phyloP scores from a whole-genome alignment of 345 rosid species.

The Isatis tinctoria region DNA sequence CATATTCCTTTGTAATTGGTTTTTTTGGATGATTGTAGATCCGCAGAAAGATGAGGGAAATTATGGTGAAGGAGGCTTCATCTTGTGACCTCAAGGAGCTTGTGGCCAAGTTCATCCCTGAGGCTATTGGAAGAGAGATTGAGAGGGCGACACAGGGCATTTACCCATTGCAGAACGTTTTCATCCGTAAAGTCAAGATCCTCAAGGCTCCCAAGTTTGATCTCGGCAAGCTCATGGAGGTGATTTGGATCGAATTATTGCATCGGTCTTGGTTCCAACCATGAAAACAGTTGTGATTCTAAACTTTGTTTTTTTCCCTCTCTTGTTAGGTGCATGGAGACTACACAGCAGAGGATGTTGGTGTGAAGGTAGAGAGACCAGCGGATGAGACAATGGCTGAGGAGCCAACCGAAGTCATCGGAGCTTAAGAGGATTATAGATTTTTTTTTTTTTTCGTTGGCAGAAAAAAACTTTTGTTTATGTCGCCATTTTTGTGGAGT shows the following conservation, averaged over 20 bases:
- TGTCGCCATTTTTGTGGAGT: constrained; percentile 5
- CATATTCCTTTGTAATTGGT: background rate
- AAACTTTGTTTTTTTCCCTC: background rate
- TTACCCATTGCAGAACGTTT: constrained; percentile 87
- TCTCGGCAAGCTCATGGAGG: constrained; percentile 96
- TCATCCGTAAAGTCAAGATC: constrained; percentile 84
- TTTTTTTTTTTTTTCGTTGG: background rate
- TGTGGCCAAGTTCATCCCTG: constrained; percentile 77
- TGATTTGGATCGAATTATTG: background rate
- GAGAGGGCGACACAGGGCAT: constrained; percentile 73
- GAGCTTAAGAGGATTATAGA: constrained; percentile 30
- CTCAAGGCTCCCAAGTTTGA: constrained; percentile 95
- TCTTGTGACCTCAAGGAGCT: constrained; percentile 82
- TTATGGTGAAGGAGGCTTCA: constrained; percentile 69
- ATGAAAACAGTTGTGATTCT: background rate
- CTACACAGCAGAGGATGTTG: constrained; percentile 30
- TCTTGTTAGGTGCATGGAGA: constrained; percentile 32
- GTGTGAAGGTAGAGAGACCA: constrained; percentile 35
- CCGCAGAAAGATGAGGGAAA: constrained; percentile 86
- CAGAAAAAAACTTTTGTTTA: constrained; percentile 1
- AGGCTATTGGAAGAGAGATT: constrained; percentile 77
- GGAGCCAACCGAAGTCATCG: constrained; percentile 27
- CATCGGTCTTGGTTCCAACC: background rate
- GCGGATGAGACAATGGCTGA: constrained; percentile 23
- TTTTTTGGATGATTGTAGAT: constrained; percentile 40